Percentiles rank a stretch among this genome's conserved stretches.
Evolutionary conservation across 2,329 filamentous ascomycete species (phyloP).

Genomic region (Lecanosticta acicola): DNA sequence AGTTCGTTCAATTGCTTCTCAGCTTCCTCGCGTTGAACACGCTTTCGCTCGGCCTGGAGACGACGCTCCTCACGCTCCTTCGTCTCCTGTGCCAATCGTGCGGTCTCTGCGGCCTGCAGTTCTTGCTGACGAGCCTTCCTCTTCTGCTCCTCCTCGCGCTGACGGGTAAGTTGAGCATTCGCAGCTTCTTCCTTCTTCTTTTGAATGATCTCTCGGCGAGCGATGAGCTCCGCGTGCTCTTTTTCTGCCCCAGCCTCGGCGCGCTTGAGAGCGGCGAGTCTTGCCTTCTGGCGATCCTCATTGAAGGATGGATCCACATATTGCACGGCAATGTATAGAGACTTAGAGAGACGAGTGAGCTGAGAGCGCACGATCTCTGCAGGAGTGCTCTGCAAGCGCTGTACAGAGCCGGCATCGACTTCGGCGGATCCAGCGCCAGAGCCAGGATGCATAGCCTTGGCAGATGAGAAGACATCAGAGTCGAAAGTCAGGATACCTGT

Average conservation of each 20-base stretch:
- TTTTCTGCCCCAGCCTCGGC: constrained; percentile 84
- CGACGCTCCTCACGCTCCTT: constrained; percentile 83
- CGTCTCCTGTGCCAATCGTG: constrained; percentile 86
- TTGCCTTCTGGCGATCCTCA: constrained; percentile 70
- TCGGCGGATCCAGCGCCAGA: constrained; percentile 83
- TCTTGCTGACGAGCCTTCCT: constrained; percentile 83
- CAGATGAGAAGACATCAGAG: constrained; percentile 94
- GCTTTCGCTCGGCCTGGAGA: constrained; percentile 78
- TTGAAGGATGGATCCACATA: constrained; percentile 91
- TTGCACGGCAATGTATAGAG: constrained; percentile 87
- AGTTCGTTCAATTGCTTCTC: constrained; percentile 93
- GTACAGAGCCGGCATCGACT: constrained; percentile 74
- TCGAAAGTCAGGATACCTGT: constrained; percentile 95
- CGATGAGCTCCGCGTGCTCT: constrained; percentile 80
- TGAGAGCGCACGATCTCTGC: constrained; percentile 96
- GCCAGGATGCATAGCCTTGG: constrained; percentile 83
- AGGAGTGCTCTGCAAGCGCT: constrained; percentile 94
- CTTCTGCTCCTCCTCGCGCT: constrained; percentile 85
- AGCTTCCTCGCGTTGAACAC: constrained; percentile 50
- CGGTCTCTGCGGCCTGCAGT: constrained; percentile 81
- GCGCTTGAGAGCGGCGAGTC: constrained; percentile 71
- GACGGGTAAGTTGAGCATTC: constrained; percentile 77
- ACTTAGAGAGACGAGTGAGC: constrained; percentile 83
- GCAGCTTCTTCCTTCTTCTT: constrained; percentile 97
- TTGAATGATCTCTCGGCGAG: constrained; percentile 84